Evolutionary conservation across 169 alveolate species (phyloP).

Genomic region (Plasmodium billcollinsi): DNA sequence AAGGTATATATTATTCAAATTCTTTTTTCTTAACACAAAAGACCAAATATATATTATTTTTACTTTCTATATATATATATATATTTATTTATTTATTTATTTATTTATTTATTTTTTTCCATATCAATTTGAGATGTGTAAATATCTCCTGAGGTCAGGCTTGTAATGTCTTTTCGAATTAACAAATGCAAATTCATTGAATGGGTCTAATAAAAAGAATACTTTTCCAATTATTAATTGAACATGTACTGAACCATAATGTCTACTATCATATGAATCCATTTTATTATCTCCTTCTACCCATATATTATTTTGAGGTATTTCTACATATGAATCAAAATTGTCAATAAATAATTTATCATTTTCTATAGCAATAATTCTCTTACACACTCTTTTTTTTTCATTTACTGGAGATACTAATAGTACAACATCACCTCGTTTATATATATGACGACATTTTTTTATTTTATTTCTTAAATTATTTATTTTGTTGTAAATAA

Average conservation of each 20-base stretch:
- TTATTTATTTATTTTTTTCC: not conserved
- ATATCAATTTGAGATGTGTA: not conserved
- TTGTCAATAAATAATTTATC: slow-evolving; percentile 63
- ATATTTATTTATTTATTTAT: too few relatives aligned
- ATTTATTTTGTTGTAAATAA: slow-evolving; percentile 12
- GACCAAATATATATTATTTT: too few relatives aligned
- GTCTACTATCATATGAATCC: slow-evolving; percentile 77
- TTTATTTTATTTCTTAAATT: slow-evolving; percentile 10
- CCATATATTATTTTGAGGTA: slow-evolving; percentile 65
- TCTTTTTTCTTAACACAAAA: too few relatives aligned
- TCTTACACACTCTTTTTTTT: slow-evolving; percentile 74
- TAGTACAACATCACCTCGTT: slow-evolving; percentile 70
- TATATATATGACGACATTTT: slow-evolving; percentile 27
- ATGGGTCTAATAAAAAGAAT: slow-evolving; percentile 69
- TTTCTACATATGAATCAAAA: slow-evolving; percentile 36
- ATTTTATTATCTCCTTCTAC: slow-evolving; percentile 72
- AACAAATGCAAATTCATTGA: slow-evolving; percentile 41
- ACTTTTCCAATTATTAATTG: slow-evolving; percentile 60
- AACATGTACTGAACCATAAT: slow-evolving; percentile 69
- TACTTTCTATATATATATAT: too few relatives aligned
- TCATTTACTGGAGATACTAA: slow-evolving; percentile 70
- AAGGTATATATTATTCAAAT: too few relatives aligned
- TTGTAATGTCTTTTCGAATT: not conserved
- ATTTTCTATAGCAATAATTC: slow-evolving; percentile 72
- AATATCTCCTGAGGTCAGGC: not conserved